Evolutionary conservation across 441 rosid species (phyloP).

Genomic region (Iberis amara): DNA sequence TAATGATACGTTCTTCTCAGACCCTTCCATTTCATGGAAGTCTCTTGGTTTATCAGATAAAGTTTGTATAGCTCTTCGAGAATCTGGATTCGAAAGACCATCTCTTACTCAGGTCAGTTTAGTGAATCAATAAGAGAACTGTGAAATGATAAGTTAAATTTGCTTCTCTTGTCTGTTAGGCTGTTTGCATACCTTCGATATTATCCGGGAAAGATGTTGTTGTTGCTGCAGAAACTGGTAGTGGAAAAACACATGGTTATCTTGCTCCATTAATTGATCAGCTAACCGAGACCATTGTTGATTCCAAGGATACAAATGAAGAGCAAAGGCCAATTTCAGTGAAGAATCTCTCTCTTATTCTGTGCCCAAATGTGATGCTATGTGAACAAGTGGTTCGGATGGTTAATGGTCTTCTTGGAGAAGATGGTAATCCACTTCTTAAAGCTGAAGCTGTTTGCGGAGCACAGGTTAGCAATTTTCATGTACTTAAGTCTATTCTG

Average conservation of each 20-base stretch:
- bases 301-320: conserved; percentile 7
- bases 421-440: conserved; percentile 59
- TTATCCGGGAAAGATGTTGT: conserved; percentile 82
- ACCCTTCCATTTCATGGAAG: conserved; percentile 64
- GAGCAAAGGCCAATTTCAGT: conserved; percentile 23
- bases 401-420: conserved; percentile 61
- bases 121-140: neutral
- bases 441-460: conserved; percentile 67
- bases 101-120: conserved; percentile 69
- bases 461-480: conserved; percentile 39
- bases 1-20: conserved; percentile 60
- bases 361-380: conserved; percentile 80
- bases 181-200: conserved; percentile 60
- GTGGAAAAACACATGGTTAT: conserved; percentile 87
- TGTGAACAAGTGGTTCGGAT: conserved; percentile 89
- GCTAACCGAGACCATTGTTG: conserved; percentile 28
- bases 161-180: conserved; percentile 38
- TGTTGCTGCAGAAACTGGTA: conserved; percentile 91
- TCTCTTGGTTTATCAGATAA: conserved; percentile 69
- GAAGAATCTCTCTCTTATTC: conserved; percentile 49
- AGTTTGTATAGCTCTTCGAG: conserved; percentile 53
- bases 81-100: conserved; percentile 60
- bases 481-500: neutral
- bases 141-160: neutral
- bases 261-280: conserved; percentile 65